Conservation (phyloP, 805 yeast genomes). For the Lachancea fermentati region DNA sequence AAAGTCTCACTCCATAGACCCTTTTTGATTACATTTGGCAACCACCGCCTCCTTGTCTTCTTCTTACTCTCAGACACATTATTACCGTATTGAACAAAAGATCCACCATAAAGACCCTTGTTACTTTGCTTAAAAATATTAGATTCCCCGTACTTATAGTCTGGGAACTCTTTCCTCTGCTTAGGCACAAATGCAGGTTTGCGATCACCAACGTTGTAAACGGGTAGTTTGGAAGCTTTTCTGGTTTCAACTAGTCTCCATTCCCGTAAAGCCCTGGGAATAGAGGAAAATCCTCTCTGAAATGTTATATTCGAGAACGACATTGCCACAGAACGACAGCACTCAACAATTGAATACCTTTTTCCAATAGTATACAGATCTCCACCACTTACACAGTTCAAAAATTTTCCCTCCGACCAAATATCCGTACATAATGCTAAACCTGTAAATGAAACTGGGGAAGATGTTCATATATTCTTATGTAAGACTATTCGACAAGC, state of each 20-base stretch:
- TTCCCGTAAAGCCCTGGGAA: slow-evolving; percentile 20
- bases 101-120: slow-evolving; percentile 87
- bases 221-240: slow-evolving; percentile 39
- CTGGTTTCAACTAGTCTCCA: slow-evolving; percentile 46
- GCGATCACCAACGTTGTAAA: slow-evolving; percentile 49
- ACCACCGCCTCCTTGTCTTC: slow-evolving; percentile 72
- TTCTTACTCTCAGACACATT: slow-evolving; percentile 68
- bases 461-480: too few relatives aligned
- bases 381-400: too few relatives aligned
- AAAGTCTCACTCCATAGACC: slow-evolving; percentile 81
- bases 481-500: too few relatives aligned
- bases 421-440: too few relatives aligned
- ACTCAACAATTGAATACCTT: too few relatives aligned
- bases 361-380: too few relatives aligned
- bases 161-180: slow-evolving; percentile 45
- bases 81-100: slow-evolving; percentile 70
- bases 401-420: too few relatives aligned
- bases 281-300: slow-evolving; percentile 20
- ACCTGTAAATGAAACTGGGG: too few relatives aligned
- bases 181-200: slow-evolving; percentile 44
- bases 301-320: slow-evolving; percentile 5
- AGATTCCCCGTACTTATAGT: slow-evolving; percentile 76
- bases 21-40: slow-evolving; percentile 74
- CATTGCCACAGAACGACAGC: slow-evolving; percentile 4
- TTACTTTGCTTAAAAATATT: slow-evolving; percentile 76